phyloP scores from a whole-genome alignment of 176 grass and related monocot species.

The Aegilops longissima region DNA sequence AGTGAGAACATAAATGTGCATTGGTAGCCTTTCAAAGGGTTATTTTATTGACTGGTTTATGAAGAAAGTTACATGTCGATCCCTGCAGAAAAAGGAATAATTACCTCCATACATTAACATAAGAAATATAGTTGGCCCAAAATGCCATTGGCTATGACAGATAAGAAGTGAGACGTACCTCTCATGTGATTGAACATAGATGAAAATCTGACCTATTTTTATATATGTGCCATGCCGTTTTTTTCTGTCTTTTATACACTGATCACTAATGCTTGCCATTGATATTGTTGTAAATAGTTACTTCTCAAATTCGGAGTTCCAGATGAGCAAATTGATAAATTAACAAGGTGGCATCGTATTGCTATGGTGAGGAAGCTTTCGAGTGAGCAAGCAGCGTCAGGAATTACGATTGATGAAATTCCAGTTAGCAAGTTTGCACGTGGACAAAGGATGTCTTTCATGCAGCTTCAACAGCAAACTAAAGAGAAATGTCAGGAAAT shows the following conservation, averaged over 20 bases:
- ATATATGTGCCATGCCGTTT: neutral
- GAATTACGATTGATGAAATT: slow-evolving; percentile 80
- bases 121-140: neutral
- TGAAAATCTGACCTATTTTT: slow-evolving; percentile 6
- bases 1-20: slow-evolving; percentile 2
- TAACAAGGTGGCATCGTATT: slow-evolving; percentile 98
- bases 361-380: slow-evolving; percentile 94
- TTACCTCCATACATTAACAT: slow-evolving; percentile 3
- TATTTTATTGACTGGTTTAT: slow-evolving; percentile 10
- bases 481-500: slow-evolving; percentile 99
- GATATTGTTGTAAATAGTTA: slow-evolving; percentile 51
- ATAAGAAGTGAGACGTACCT: neutral
- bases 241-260: slow-evolving; percentile 18
- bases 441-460: slow-evolving; percentile 94
- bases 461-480: slow-evolving; percentile 96
- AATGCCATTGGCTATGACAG: neutral
- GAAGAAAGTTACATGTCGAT: neutral
- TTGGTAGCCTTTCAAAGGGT: slow-evolving; percentile 11
- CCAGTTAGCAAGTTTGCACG: slow-evolving; percentile 96
- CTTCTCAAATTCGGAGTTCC: slow-evolving; percentile 89
- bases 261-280: slow-evolving; percentile 20
- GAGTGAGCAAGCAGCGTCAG: slow-evolving; percentile 92
- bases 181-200: neutral
- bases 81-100: neutral
- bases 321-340: slow-evolving; percentile 96